A percentile compares a stretch with the other conserved stretches of the same genome.
phyloP scores from a whole-genome alignment of 73 alveolate genomes.

The Uronychia binucleata region DNA sequence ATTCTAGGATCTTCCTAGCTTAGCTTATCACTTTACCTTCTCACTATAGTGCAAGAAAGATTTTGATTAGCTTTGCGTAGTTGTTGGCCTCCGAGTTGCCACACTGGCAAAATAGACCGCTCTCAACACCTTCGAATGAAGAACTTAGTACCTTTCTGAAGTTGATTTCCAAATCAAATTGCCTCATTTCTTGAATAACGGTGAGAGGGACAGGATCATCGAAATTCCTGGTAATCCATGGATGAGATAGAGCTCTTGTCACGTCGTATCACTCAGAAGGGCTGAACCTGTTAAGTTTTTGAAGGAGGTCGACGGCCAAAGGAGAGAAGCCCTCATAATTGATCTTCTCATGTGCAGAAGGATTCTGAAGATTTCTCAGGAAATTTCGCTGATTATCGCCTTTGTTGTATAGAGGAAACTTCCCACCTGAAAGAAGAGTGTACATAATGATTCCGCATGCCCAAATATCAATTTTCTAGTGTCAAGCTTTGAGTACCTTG shows the following conservation, averaged over 20 bases:
- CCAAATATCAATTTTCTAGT: conserved; percentile 88
- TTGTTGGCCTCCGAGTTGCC: not conserved
- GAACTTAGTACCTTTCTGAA: conserved; percentile 15
- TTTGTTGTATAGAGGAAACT: conserved; percentile 87
- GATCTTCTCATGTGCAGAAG: not conserved
- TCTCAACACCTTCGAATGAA: too few species aligned
- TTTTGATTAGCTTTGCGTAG: too few species aligned
- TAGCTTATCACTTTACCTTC: too few species aligned
- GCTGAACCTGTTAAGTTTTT: not conserved
- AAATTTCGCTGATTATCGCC: conserved; percentile 7
- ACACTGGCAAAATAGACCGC: not conserved
- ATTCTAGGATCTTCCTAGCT: too few species aligned
- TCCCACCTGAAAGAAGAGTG: conserved; percentile 75
- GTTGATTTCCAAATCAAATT: not conserved
- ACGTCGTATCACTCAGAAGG: conserved; percentile 66
- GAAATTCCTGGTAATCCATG: conserved; percentile 76
- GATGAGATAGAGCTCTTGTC: conserved; percentile 72
- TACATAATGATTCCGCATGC: conserved; percentile 94
- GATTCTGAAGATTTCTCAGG: not conserved
- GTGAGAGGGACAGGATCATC: conserved; percentile 48
- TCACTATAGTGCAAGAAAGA: too few species aligned
- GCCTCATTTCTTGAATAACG: conserved; percentile 32
- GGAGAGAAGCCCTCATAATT: not conserved
- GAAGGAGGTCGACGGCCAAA: not conserved
- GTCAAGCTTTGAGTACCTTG: conserved; percentile 4